Base-by-base conservation (phyloP, 2,329 filamentous ascomycete species). In the Aspergillus versicolor region DNA sequence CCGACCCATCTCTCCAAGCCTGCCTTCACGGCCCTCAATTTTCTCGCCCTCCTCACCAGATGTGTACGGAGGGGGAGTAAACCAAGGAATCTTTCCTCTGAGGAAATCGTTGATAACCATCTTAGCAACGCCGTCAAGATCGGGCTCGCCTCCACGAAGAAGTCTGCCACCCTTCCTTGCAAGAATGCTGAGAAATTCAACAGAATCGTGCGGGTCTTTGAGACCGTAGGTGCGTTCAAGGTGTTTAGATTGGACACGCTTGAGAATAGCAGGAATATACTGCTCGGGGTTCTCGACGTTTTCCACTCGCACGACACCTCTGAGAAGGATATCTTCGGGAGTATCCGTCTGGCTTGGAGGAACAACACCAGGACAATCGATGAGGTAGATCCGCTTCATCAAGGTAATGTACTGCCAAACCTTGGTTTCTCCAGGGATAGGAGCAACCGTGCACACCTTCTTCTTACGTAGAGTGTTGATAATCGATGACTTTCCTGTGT, bases 51-150 rank as follows among this genome's bases (percentile, higher is more conserved):
- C 79, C 32, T 84, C 82, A 6, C 79, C 79, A 9, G 77, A 79
- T 47, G 75, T 70, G 13, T 81, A 76, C 2, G 92, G 91, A 9
- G 92, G 88, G 8, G 91, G 87, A 0, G 90, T 94, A 70, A 92
- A 99, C 94, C 95, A 99, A 1, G 94, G 94, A 24, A 97, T 90
- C 76, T 93, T 97, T 56, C 94, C 94, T 62, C 94, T 81, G 69
- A 97, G 85, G 72, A 97, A 99, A 70, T 99, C 94, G 68, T 96
- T 97, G 58, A 99, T 79, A 1, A 99, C 89, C 86, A 96, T 96
- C 76, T 96, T 96, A 1, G 94, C 94, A 47, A 96, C 92, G 67
- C 92, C 92, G 67, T 97, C 93, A 54, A 97, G 78, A 73, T 99
- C 94, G 4, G 93, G 89, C 73, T 97, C 94, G n/a, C 93, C 94